phyloP scores from a whole-genome alignment of 129 eudicot species.

The Gnaphalium uliginosum region DNA sequence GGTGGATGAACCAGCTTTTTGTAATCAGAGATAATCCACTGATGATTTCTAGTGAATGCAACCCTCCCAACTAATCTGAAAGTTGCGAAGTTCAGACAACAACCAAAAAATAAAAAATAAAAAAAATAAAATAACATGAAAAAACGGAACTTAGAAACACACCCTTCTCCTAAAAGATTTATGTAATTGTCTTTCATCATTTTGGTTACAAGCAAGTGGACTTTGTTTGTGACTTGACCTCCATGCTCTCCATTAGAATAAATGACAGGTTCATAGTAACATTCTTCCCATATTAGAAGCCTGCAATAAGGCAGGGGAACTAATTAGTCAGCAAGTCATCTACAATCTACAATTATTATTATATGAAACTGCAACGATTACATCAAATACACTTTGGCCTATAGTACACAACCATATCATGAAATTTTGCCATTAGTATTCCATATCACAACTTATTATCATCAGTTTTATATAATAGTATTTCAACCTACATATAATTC shows the following conservation, averaged over 20 bases:
- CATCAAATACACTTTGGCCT: background rate
- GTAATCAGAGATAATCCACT: conserved; percentile 68
- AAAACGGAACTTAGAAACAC: conserved; percentile 11
- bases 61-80: conserved; percentile 85
- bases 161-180: conserved; percentile 91
- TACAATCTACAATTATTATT: background rate
- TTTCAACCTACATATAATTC: conserved; percentile 2
- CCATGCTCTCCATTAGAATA: conserved; percentile 41
- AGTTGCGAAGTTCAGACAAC: background rate
- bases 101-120: too few relatives aligned
- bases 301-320: conserved; percentile 38
- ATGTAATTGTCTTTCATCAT: conserved; percentile 89
- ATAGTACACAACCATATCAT: background rate
- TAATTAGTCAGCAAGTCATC: conserved; percentile 13
- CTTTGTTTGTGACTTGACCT: conserved; percentile 44
- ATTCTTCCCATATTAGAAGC: conserved; percentile 96
- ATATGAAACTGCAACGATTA: background rate
- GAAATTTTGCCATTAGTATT: background rate
- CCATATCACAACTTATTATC: background rate
- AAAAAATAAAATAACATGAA: background rate
- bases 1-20: conserved; percentile 60
- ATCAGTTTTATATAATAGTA: background rate
- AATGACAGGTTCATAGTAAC: conserved; percentile 59
- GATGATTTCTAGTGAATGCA: conserved; percentile 80
- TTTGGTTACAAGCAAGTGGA: conserved; percentile 70